Evolutionary conservation across 2,329 filamentous ascomycete species (phyloP), one percentile per base, ranked within the genome.

Genomic region (Pestalotiopsis fici): DNA sequence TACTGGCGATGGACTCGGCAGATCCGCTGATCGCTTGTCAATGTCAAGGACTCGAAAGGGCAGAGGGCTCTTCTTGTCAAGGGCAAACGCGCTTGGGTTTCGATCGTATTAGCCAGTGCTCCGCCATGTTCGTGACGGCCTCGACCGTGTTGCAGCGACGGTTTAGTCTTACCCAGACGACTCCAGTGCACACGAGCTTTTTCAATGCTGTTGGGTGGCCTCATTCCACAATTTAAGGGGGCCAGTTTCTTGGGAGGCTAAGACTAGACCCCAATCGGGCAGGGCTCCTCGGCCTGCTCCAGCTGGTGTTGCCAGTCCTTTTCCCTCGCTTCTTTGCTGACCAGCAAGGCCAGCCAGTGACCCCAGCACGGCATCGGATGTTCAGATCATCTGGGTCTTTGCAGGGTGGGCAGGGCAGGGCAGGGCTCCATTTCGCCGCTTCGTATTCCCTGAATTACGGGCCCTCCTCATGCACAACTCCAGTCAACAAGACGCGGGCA

Each of bases 401-500:
- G 2, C 11, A 37, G 27, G 50, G 64, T 61, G 65, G 65, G 64
- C 37, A 37, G 50, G 63, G 64, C 66, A 50, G 43, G 43, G 43
- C 43, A 50, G 21, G 43, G 43, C 43, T 50, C 70, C 68, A 70
- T 71, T 72, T 71, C 68, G 69, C 70, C 71, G 64, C 73, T 73
- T 74, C 73, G 73, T 74, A 74, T 74, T 74, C 59, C 66, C 66
- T 69, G 66, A 62, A 71, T 69, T 70, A 66, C 66, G 67, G 64
- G 65, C 61, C 31, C 64, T 65, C 68, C 69, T 61, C 47, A 66
- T 66, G 64, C 64, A 65, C 57, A 64, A 62, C 37, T 50, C 35
- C 59, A 62, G 59, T 62, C 59, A 62, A 62, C 59, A 62, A 62
- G n/a, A 27, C 6, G 35, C 39, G n/a, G 21, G 35, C 59, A 21